Evolutionary conservation across 345 rosid species (phyloP).

Genomic region (Triadica sebifera): DNA sequence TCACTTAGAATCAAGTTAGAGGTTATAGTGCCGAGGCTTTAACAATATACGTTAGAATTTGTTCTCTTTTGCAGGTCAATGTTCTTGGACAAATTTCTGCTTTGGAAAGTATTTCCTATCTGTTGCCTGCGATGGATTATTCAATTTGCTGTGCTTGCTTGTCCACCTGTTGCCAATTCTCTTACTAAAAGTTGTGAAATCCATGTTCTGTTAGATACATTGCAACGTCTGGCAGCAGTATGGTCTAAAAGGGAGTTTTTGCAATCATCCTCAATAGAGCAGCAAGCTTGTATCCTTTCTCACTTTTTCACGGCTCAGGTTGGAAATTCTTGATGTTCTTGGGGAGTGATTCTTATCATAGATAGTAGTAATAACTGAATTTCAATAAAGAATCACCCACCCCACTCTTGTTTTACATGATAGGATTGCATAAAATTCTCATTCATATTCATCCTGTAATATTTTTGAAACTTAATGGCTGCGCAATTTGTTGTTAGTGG

Average conservation of each 20-base stretch:
- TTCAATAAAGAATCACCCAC: neutral
- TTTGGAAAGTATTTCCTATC: slow-evolving; percentile 92
- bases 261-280: slow-evolving; percentile 71
- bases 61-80: slow-evolving; percentile 52
- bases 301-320: slow-evolving; percentile 13
- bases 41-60: neutral
- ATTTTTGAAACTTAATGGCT: neutral
- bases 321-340: slow-evolving; percentile 15
- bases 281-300: slow-evolving; percentile 95
- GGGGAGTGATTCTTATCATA: neutral
- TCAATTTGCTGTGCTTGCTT: slow-evolving; percentile 74
- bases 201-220: slow-evolving; percentile 51
- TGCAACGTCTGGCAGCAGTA: slow-evolving; percentile 54
- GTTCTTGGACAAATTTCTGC: slow-evolving; percentile 80
- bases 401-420: neutral
- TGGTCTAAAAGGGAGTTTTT: slow-evolving; percentile 85
- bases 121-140: slow-evolving; percentile 87
- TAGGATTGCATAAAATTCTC: slow-evolving; percentile 4
- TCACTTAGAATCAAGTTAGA: neutral
- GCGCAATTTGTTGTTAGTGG: neutral
- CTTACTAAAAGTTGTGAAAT: slow-evolving; percentile 40
- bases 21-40: slow-evolving; percentile 1
- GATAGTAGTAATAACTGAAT: neutral
- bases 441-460: neutral
- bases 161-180: slow-evolving; percentile 54